These are phyloP conservation scores for Sugiyamaella neomexicana DNA, from an alignment of 1,139 yeast species.

Conservation along the genomic window DNA sequence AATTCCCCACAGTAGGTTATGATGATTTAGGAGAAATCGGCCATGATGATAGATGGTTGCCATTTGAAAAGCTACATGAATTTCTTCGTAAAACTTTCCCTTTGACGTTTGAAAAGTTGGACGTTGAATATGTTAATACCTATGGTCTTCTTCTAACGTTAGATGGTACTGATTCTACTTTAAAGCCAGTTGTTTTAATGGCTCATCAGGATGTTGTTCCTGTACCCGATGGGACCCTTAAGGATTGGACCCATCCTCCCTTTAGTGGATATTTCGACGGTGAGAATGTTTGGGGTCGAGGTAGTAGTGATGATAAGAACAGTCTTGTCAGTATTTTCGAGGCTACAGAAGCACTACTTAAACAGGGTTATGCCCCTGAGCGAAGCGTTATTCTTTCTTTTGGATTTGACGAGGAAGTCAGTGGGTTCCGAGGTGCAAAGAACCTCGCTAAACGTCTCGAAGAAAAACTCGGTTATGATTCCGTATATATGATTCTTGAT, in stretches of 20 bases:
- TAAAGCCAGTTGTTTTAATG: slow-evolving; percentile 65
- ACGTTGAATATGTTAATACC: slow-evolving; percentile 59
- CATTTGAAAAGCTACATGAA: slow-evolving; percentile 53
- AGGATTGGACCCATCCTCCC: slow-evolving; percentile 69
- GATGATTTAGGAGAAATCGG: slow-evolving; percentile 52
- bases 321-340: slow-evolving; percentile 57
- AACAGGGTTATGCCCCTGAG: slow-evolving; percentile 50
- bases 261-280: slow-evolving; percentile 70
- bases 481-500: slow-evolving; percentile 59
- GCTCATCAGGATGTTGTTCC: slow-evolving; percentile 88
- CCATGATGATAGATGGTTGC: slow-evolving; percentile 42
- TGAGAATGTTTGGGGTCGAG: slow-evolving; percentile 58
- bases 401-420: slow-evolving; percentile 73
- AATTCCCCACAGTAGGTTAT: slow-evolving; percentile 59
- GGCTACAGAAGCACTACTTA: slow-evolving; percentile 54
- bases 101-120: slow-evolving; percentile 19
- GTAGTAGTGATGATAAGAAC: slow-evolving; percentile 64
- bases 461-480: slow-evolving; percentile 55
- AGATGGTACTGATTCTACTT: slow-evolving; percentile 53
- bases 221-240: slow-evolving; percentile 57
- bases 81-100: slow-evolving; percentile 63
- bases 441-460: slow-evolving; percentile 47
- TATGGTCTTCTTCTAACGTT: slow-evolving; percentile 67
- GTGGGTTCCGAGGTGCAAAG: slow-evolving; percentile 60
- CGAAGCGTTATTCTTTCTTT: slow-evolving; percentile 59